Evolutionary conservation across 78 protist genomes (phyloP).

Genomic region (Dictyostelium discoideum): DNA sequence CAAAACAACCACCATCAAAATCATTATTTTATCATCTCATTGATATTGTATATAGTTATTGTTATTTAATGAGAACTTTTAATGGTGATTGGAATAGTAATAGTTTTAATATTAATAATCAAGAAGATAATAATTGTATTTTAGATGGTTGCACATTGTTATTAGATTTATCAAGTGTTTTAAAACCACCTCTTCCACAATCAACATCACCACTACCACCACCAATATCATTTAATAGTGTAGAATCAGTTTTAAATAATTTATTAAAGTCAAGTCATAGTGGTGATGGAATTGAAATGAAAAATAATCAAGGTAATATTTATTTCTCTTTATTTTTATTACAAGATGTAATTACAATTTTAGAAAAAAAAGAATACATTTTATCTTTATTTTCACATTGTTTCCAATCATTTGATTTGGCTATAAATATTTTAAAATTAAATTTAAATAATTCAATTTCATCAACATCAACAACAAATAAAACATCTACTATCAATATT

Average conservation of each 20-base stretch:
- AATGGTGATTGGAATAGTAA: slow-evolving; percentile 57
- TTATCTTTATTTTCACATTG: slow-evolving; percentile 43
- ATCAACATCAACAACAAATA: not conserved
- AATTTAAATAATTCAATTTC: not conserved
- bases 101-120: not conserved
- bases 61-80: slow-evolving; percentile 37
- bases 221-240: not conserved
- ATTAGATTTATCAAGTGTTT: slow-evolving; percentile 9
- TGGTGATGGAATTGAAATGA: not conserved
- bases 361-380: not conserved
- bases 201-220: not conserved
- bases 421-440: not conserved
- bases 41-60: slow-evolving; percentile 68
- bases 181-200: not conserved
- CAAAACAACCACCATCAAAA: slow-evolving; percentile 17
- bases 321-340: slow-evolving; percentile 29
- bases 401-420: not conserved
- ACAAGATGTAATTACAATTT: slow-evolving; percentile 21
- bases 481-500: not conserved
- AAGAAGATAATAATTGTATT: not conserved
- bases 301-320: slow-evolving; percentile 16
- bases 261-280: slow-evolving; percentile 1
- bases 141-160: slow-evolving; percentile 33
- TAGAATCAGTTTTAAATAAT: not conserved
- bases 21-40: slow-evolving; percentile 27